Evolutionary conservation across 306 rosid genomes (phyloP).

Genomic region (barrel medic (Medicago truncatula)): DNA sequence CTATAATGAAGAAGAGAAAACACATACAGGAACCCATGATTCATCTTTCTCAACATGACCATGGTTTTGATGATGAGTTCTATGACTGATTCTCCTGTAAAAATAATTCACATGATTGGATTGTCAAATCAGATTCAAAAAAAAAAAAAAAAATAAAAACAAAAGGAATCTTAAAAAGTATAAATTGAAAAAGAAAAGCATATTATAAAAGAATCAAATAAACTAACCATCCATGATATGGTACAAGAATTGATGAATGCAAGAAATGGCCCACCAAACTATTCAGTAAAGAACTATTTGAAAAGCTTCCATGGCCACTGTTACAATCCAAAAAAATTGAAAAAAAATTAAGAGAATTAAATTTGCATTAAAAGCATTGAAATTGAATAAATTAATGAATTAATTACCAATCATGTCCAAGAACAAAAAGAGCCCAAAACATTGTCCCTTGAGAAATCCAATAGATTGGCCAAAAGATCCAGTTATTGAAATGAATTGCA

Average conservation of each 20-base stretch:
- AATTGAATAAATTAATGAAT: neutral
- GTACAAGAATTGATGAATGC: slow-evolving; percentile 91
- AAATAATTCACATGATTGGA: neutral
- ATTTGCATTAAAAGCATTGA: neutral
- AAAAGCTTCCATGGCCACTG: slow-evolving; percentile 99
- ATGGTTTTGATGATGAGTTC: slow-evolving; percentile 98
- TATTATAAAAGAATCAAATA: neutral
- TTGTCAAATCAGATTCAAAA: slow-evolving; percentile 24
- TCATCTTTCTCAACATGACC: slow-evolving; percentile 96
- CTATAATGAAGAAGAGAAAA: neutral
- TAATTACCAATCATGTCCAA: slow-evolving; percentile 88
- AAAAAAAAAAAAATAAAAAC: neutral
- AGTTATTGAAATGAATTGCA: slow-evolving; percentile 54
- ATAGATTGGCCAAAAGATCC: slow-evolving; percentile 75
- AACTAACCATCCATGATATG: slow-evolving; percentile 89
- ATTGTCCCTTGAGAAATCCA: slow-evolving; percentile 91
- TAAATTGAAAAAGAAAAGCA: neutral
- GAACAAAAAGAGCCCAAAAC: slow-evolving; percentile 99
- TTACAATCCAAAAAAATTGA: slow-evolving; percentile 3
- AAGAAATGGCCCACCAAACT: slow-evolving; percentile 79
- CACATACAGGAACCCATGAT: slow-evolving; percentile 95
- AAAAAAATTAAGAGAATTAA: neutral
- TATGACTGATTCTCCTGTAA: slow-evolving; percentile 92
- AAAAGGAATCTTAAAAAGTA: neutral
- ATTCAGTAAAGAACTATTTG: slow-evolving; percentile 61